Evolutionary conservation across 2,329 filamentous ascomycete genomes (phyloP), one percentile per base, ranked within the genome.

Genomic region (Verticillium zaregamsianum): DNA sequence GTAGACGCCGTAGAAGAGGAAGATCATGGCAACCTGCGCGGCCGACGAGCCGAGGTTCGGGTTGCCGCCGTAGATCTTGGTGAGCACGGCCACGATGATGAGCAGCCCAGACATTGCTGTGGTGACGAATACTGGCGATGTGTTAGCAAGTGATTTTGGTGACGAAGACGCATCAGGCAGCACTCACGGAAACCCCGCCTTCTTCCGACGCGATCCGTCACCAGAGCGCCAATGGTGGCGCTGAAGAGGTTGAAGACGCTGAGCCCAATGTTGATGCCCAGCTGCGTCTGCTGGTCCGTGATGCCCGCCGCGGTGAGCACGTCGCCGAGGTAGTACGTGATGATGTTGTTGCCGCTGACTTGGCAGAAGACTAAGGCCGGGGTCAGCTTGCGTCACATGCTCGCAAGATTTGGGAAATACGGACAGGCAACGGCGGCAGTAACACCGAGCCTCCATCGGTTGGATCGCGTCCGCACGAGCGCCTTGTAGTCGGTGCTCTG

Each of bases 261-360:
- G 64, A 79, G 74, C 63, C 79, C 70, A 62, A 78, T 77, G 60
- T 76, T 78, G 60, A 74, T 67, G 3, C 67, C 66, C 28, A 72
- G 71, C 62, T 73, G 72, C 68, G 69, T 55, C 28, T 55, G 49
- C 49, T 25, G 37, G 1, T 23, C 32, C 9, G 60, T 61, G 60
- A 61, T 58, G n/a, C 83, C 83, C 52, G 81, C 81, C 3, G 79
- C 80, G 55, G 79, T 72, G 52, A 86, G 74, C 28, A 85, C 78
- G 57, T 79, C 68, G n/a, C 65, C 63, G 5, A 84, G 74, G 70
- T 83, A 84, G 68, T 84, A 84, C 8, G 77, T 80, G 14, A 80
- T 66, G 33, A 73, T 74, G 49, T 71, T 72, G 57, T 76, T 76
- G 52, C 74, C 78, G 31, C 76, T 73, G 75, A 76, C 82, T 68